A percentile compares a stretch with the other conserved stretches of the same genome.
Conservation (phyloP, 2,329 filamentous ascomycete species). For the Triangularia verruculosa region DNA sequence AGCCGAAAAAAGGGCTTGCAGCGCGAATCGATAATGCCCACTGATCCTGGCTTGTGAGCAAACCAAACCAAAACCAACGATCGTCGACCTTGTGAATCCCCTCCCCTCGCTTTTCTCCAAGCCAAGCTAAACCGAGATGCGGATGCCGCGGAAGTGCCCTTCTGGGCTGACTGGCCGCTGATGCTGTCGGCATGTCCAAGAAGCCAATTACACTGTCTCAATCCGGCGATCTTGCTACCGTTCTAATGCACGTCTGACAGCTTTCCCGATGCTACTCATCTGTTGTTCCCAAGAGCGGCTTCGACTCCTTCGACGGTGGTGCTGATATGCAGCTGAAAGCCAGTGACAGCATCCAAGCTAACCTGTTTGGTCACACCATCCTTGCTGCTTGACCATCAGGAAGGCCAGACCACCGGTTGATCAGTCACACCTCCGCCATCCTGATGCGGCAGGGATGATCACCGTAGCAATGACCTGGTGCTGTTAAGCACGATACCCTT, state of each 20-base stretch:
- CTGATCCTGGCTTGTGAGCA: not conserved
- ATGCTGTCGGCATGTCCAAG: not conserved
- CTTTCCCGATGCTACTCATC: not conserved
- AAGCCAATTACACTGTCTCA: not conserved
- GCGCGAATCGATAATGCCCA: not conserved
- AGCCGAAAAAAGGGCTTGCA: not conserved
- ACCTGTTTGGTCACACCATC: not conserved
- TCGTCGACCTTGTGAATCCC: not conserved
- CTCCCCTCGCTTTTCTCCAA: not conserved
- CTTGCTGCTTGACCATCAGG: not conserved
- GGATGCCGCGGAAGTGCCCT: not conserved
- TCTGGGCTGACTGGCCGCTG: not conserved
- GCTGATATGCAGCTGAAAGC: not conserved
- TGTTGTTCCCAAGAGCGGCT: not conserved
- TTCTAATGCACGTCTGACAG: not conserved
- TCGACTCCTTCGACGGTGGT: not conserved
- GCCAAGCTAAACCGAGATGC: not conserved
- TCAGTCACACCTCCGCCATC: not conserved
- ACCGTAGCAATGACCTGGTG: not conserved
- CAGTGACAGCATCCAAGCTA: not conserved
- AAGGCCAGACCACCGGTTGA: not conserved
- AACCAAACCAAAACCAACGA: not conserved
- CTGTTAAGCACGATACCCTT: not conserved
- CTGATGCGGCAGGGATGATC: not conserved
- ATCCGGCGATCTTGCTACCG: not conserved